Base-by-base conservation (phyloP, 805 yeast genomes). In the Metschnikowia drakensbergensis region DNA sequence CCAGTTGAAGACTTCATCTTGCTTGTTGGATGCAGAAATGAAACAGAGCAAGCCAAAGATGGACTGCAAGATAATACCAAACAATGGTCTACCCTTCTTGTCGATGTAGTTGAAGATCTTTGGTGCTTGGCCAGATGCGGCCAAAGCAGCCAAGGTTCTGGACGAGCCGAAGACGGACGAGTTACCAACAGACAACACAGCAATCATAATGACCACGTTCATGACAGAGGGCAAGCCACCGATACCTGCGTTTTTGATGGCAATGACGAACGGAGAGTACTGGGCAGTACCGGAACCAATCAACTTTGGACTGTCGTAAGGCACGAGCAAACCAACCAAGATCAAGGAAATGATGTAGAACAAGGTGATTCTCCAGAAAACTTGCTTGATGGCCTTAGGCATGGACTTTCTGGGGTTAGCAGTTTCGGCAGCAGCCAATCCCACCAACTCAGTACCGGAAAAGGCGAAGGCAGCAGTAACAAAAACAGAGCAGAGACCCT, bases 131-230 rank as follows among this genome's bases (percentile, higher is more conserved):
- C 88, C 87, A 65, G 83, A 87, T 50, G 81, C 82, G 13, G 89
- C 84, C 58, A 86, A 68, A 23, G 88, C 78, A 46, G 81, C 82
- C 46, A 86, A 61, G 7, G 88, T 75, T 74, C 92, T 78, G 43
- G 90, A 83, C 52, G 83, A 78, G n/a, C 84, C 87, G 62, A 76
- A 86, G 37, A 84, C 80, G 1, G 90, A 80, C 25, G 89, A 81
- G 71, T 85, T 86, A 56, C 89, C 90, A 46, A 85, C 71, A 30
- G 75, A 67, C 39, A 71, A 61, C 36, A 71, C 64, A 2, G 75
- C 65, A 22, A 71, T 63, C 46, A 71, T 59, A 10, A 71, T 73
- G 25, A 71, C 63, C 43, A 71, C 75, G 49, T 71, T 71, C 62
- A 71, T 69, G 28, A 71, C 69, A 3, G 75, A 69, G 23, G 76